Percentiles rank a stretch among this genome's conserved stretches.
phyloP scores from a whole-genome alignment of 345 rosid genomes.

The Eucalyptus cloeziana region DNA sequence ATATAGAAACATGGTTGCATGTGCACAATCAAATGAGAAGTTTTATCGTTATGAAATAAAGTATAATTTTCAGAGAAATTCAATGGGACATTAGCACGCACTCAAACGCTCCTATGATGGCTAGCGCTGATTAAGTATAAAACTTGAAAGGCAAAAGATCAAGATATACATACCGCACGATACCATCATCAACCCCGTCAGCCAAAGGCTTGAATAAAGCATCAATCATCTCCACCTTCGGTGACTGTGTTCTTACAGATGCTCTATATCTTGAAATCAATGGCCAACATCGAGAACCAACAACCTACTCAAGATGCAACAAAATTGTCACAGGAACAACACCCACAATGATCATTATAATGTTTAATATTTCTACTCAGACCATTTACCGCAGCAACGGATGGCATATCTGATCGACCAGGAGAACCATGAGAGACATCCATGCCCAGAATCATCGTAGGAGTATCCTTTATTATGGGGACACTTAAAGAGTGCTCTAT shows the following conservation, averaged over 20 bases:
- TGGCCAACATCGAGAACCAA: conserved; percentile 81
- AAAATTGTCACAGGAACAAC: neutral
- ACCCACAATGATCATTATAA: neutral
- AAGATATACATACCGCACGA: conserved; percentile 42
- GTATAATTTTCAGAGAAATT: neutral
- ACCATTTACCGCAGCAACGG: conserved; percentile 62
- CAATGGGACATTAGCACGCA: neutral
- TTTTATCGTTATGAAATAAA: neutral
- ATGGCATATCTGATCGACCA: conserved; percentile 65
- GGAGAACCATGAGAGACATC: conserved; percentile 96
- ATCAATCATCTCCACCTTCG: conserved; percentile 81
- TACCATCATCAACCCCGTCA: conserved; percentile 61
- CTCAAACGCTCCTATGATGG: neutral
- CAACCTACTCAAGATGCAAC: conserved; percentile 38
- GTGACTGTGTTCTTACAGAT: conserved; percentile 76
- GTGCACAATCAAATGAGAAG: neutral
- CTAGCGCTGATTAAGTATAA: neutral
- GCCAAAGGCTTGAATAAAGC: conserved; percentile 59
- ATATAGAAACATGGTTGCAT: neutral
- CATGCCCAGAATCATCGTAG: conserved; percentile 93
- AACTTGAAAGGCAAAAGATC: neutral
- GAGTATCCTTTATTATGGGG: conserved; percentile 51
- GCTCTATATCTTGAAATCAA: conserved; percentile 80
- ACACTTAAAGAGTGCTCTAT: conserved; percentile 34
- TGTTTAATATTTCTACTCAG: neutral